Conservation (phyloP, 2,329 filamentous ascomycete genomes). For the Dothidotthia symphoricarpi region DNA sequence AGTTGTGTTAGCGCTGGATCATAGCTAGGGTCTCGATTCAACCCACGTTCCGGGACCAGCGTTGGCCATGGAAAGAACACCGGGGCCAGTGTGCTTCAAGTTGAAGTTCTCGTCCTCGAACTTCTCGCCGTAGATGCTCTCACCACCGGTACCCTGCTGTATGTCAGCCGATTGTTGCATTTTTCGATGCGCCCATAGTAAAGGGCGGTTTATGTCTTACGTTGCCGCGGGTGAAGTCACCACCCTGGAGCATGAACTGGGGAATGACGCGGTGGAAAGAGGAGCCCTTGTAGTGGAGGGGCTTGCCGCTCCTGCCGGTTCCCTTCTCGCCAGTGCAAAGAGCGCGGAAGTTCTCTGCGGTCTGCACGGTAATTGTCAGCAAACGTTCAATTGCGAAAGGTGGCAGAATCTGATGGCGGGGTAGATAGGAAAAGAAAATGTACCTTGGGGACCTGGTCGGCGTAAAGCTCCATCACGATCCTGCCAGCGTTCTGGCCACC, state of each 20-base stretch:
- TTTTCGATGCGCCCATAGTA: neutral
- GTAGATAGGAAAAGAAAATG: constrained; percentile 11
- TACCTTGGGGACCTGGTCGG: constrained; percentile 65
- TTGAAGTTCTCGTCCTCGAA: constrained; percentile 96
- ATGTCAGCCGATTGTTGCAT: constrained; percentile 10
- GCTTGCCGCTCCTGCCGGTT: constrained; percentile 74
- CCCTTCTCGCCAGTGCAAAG: constrained; percentile 96
- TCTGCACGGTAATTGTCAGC: constrained; percentile 51
- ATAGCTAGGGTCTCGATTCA: too few relatives aligned
- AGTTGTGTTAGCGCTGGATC: constrained; percentile 39
- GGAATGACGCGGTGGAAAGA: constrained; percentile 96
- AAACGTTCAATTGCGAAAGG: neutral
- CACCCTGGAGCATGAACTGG: constrained; percentile 97
- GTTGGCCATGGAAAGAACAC: constrained; percentile 96
- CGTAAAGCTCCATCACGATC: constrained; percentile 74
- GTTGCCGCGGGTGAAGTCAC: constrained; percentile 92
- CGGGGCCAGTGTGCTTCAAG: constrained; percentile 86
- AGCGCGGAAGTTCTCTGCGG: constrained; percentile 90
- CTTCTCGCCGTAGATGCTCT: constrained; percentile 96
- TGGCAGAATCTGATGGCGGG: constrained; percentile 20
- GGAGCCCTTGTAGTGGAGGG: constrained; percentile 87
- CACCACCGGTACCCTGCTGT: constrained; percentile 64
- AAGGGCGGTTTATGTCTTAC: constrained; percentile 53
- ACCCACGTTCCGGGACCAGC: constrained; percentile 62
- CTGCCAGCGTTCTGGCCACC: constrained; percentile 71